Evolutionary conservation across 768 basidiomycete genomes (phyloP).

Genomic region (Mycena galopus): DNA sequence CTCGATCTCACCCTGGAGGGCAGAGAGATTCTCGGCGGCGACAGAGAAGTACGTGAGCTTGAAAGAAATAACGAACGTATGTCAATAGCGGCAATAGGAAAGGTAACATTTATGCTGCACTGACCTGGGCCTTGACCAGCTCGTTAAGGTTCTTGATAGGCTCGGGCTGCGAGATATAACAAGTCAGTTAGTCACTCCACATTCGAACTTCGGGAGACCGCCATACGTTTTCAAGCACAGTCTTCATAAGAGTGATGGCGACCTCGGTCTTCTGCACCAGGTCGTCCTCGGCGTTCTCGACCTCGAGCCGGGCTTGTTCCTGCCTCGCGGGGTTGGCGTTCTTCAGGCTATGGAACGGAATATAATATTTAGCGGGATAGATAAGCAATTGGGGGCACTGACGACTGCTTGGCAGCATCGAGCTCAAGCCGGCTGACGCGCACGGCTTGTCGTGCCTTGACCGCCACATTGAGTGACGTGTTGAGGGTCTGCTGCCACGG

Average conservation of each 20-base stretch:
- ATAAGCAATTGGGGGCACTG: slow-evolving; percentile 45
- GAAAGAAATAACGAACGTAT: not conserved
- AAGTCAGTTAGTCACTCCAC: slow-evolving; percentile 4
- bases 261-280: slow-evolving; percentile 98
- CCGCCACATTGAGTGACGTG: slow-evolving; percentile 86
- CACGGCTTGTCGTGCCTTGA: slow-evolving; percentile 93
- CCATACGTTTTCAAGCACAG: slow-evolving; percentile 94
- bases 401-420: slow-evolving; percentile 92
- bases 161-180: slow-evolving; percentile 75
- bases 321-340: slow-evolving; percentile 79
- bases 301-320: slow-evolving; percentile 92
- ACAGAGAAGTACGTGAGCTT: slow-evolving; percentile 80
- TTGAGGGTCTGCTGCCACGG: slow-evolving; percentile 93
- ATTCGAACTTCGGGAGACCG: too few species aligned
- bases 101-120: slow-evolving; percentile 29
- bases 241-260: slow-evolving; percentile 96
- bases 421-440: slow-evolving; percentile 85
- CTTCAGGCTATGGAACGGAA: slow-evolving; percentile 76
- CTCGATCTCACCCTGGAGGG: slow-evolving; percentile 92
- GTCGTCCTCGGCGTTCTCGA: slow-evolving; percentile 95
- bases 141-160: slow-evolving; percentile 95
- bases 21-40: slow-evolving; percentile 85
- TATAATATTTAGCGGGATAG: not conserved
- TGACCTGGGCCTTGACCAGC: slow-evolving; percentile 89
- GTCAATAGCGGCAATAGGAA: not conserved